Evolutionary conservation across 345 rosid genomes (phyloP).

Genomic region (Stellera chamaejasme): DNA sequence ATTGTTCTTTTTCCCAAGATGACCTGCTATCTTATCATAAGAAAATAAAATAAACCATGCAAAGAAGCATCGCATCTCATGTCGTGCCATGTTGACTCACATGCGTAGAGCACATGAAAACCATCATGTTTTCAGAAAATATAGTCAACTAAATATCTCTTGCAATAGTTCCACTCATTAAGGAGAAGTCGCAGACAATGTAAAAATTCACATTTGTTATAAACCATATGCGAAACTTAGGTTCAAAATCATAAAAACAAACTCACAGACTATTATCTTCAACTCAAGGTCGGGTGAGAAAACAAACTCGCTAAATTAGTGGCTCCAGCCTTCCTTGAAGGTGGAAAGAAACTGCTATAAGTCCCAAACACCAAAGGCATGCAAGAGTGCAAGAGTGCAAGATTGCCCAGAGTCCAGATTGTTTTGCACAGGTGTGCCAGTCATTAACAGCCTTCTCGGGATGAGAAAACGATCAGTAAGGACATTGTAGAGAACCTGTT

Average conservation of each 20-base stretch:
- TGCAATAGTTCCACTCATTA: no score
- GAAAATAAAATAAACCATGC: conserved; percentile 4
- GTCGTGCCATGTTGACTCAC: no score
- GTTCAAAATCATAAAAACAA: no score
- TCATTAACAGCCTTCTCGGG: conserved; percentile 80
- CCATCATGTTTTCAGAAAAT: no score
- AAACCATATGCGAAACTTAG: no score
- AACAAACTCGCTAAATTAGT: conserved; percentile 35
- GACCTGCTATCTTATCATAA: conserved; percentile 31
- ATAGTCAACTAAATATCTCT: no score
- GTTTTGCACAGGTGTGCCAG: conserved; percentile 90
- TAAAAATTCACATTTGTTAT: background rate
- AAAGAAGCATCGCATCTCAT: no score
- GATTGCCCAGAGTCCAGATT: conserved; percentile 88
- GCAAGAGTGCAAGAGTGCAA: conserved; percentile 89
- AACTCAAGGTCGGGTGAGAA: background rate
- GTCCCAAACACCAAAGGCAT: conserved; percentile 85
- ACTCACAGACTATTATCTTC: no score
- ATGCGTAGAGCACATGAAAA: no score
- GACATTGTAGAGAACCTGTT: conserved; percentile 70
- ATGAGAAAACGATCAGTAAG: conserved; percentile 56
- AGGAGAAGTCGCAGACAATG: background rate
- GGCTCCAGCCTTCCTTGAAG: conserved; percentile 61
- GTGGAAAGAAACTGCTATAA: conserved; percentile 61
- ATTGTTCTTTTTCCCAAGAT: conserved; percentile 31